Conservation (phyloP, 305 asterid species). For the Fraxinus paxiana region DNA sequence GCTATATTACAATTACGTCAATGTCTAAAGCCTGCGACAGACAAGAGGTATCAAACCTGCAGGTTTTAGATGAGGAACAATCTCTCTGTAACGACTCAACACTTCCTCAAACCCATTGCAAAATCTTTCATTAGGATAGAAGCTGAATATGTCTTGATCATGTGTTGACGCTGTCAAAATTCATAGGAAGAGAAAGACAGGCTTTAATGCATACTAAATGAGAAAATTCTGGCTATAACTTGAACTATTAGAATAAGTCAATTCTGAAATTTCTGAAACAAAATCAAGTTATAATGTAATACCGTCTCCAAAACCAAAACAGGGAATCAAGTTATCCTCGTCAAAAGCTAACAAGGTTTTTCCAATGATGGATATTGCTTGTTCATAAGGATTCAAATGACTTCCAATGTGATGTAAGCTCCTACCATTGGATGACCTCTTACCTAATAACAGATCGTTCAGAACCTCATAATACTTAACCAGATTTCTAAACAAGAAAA, state of each 20-base stretch:
- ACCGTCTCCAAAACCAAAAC: constrained; percentile 74
- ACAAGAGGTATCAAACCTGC: constrained; percentile 34
- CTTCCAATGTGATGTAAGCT: constrained; percentile 57
- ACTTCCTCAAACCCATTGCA: constrained; percentile 60
- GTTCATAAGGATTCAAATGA: constrained; percentile 57
- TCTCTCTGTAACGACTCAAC: constrained; percentile 45
- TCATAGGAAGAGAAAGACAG: not conserved
- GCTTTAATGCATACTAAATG: not conserved
- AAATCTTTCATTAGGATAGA: constrained; percentile 49
- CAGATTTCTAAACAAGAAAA: not conserved
- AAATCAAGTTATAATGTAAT: constrained; percentile 12
- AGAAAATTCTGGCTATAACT: not conserved
- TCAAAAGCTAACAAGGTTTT: constrained; percentile 58
- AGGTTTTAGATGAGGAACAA: constrained; percentile 43
- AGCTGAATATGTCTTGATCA: constrained; percentile 54
- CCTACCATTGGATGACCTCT: constrained; percentile 39
- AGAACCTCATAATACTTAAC: constrained; percentile 14
- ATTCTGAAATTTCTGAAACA: not conserved
- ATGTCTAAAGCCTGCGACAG: constrained; percentile 7
- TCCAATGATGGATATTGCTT: constrained; percentile 57
- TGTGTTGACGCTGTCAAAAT: constrained; percentile 49
- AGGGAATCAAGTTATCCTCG: constrained; percentile 65
- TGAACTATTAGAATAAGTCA: not conserved
- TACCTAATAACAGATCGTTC: constrained; percentile 35
- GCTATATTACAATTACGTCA: not conserved